Percentiles rank a stretch among this genome's conserved stretches.
Evolutionary conservation across 1,284 basidiomycete species (phyloP).

Genomic region (Erythrobasidium hasegawianum): DNA sequence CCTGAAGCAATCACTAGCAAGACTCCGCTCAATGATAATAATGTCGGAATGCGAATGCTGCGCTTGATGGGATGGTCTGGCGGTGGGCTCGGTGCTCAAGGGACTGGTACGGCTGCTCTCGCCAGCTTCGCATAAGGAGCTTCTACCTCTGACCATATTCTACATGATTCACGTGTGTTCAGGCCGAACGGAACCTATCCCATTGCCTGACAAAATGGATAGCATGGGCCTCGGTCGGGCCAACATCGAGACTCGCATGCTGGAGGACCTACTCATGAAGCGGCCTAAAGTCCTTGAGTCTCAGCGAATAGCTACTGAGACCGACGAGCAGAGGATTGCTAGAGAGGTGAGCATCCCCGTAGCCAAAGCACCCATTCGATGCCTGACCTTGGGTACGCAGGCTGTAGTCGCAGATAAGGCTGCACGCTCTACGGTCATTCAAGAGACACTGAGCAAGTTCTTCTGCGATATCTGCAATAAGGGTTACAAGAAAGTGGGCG

Average conservation of each 20-base stretch:
- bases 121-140: background rate
- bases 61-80: slow-evolving; percentile 27
- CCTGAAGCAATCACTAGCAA: slow-evolving; percentile 26
- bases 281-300: slow-evolving; percentile 22
- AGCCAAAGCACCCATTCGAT: no score
- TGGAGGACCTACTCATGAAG: slow-evolving; percentile 21
- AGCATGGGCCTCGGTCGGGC: slow-evolving; percentile 25
- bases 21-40: slow-evolving; percentile 31
- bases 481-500: slow-evolving; percentile 23
- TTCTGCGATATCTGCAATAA: slow-evolving; percentile 28
- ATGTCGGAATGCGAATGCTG: slow-evolving; percentile 33
- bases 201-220: slow-evolving; percentile 27
- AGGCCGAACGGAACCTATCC: slow-evolving; percentile 32
- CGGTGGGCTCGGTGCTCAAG: slow-evolving; percentile 27
- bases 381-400: background rate
- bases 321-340: slow-evolving; percentile 18
- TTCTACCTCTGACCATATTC: no score
- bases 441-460: slow-evolving; percentile 27
- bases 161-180: background rate
- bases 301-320: slow-evolving; percentile 27
- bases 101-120: slow-evolving; percentile 8
- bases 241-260: slow-evolving; percentile 34
- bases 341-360: slow-evolving; percentile 23
- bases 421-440: background rate
- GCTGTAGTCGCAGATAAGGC: slow-evolving; percentile 15